Evolutionary conservation across 371 early-diverging fungal species (phyloP).

Genomic region (Choanephora cucurbitarum): DNA sequence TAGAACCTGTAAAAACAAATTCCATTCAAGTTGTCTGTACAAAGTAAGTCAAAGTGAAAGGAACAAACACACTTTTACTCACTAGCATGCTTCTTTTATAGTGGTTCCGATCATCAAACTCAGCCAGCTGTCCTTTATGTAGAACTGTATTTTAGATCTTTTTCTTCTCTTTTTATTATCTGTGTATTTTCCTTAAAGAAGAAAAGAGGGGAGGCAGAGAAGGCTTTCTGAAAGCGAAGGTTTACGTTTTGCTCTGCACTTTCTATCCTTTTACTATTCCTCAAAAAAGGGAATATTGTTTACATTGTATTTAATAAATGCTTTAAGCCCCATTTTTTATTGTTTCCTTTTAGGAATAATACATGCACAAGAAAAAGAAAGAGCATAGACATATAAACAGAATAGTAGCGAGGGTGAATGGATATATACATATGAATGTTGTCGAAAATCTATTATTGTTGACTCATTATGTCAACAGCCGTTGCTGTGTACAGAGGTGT

Average conservation of each 20-base stretch:
- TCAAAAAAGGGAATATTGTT: no score
- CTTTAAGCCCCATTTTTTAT: no score
- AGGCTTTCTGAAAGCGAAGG: no score
- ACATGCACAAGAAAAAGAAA: background rate
- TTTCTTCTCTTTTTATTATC: background rate
- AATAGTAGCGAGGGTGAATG: no score
- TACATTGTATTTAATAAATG: no score
- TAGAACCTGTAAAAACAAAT: constrained; percentile 93
- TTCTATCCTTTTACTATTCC: no score
- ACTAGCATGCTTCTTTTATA: constrained; percentile 22
- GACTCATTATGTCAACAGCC: background rate
- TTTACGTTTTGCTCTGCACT: no score
- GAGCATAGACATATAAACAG: background rate
- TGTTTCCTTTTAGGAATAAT: no score
- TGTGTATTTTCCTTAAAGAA: no score
- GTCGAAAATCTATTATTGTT: background rate
- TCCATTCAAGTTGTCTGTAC: constrained; percentile 93
- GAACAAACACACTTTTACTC: background rate
- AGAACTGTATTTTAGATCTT: constrained; percentile 73
- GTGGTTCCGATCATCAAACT: constrained; percentile 91
- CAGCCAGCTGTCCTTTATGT: constrained; percentile 92
- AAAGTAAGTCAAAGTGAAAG: constrained; percentile 55
- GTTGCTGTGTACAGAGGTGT: background rate
- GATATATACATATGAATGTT: no score
- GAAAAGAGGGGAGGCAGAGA: no score